A percentile compares a stretch with the other conserved stretches of the same genome.
Conservation (phyloP, 2,329 filamentous ascomycete species). For the Ophiostoma piceae region DNA sequence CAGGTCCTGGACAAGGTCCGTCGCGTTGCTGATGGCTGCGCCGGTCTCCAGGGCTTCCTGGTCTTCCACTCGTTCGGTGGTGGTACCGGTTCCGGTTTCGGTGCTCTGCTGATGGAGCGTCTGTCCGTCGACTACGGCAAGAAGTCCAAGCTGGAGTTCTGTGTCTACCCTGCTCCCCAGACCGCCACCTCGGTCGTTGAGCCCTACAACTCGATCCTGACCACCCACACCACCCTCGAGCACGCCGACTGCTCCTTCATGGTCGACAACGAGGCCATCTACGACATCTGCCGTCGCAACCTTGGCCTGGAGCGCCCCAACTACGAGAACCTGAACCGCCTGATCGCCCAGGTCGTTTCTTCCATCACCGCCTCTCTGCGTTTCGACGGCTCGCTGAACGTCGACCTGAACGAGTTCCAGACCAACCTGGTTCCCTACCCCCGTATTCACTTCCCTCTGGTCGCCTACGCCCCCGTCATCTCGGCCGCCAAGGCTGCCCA, state of each 20-base stretch:
- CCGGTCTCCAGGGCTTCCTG: constrained; percentile 96
- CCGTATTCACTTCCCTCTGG: constrained; percentile 98
- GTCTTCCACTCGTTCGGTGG: constrained; percentile 99
- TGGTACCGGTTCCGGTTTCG: constrained; percentile 97
- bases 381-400: constrained; percentile 97
- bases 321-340: constrained; percentile 97
- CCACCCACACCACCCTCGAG: constrained; percentile 97
- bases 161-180: constrained; percentile 96
- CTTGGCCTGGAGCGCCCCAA: constrained; percentile 94
- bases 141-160: constrained; percentile 99
- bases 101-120: constrained; percentile 97
- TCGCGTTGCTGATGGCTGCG: constrained; percentile 95
- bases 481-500: constrained; percentile 93
- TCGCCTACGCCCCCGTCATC: constrained; percentile 91
- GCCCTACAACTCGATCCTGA: constrained; percentile 99
- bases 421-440: constrained; percentile 99
- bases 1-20: constrained; percentile 96
- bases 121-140: constrained; percentile 99
- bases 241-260: constrained; percentile 99
- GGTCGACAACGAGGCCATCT: constrained; percentile 99
- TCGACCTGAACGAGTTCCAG: constrained; percentile 99
- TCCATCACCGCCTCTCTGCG: constrained; percentile 97
- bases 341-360: constrained; percentile 97
- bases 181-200: constrained; percentile 96
- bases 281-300: constrained; percentile 98